phyloP scores from a whole-genome alignment of 2,329 filamentous ascomycete species.

The Rutstroemia sp. region DNA sequence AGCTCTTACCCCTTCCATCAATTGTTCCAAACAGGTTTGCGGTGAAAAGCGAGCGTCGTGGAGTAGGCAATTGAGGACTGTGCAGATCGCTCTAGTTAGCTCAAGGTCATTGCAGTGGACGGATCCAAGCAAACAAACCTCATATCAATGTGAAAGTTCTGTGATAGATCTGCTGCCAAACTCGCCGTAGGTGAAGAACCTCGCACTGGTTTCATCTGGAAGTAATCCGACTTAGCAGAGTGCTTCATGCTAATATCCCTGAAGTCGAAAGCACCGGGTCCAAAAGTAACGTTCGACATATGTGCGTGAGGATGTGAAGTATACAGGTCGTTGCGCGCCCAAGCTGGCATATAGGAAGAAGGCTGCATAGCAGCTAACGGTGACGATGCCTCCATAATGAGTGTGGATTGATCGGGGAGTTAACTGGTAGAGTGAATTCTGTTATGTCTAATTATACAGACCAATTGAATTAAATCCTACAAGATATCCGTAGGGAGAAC shows the following conservation, averaged over 20 bases:
- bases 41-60: conserved; percentile 78
- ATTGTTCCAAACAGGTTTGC: conserved; percentile 51
- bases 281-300: conserved; percentile 45
- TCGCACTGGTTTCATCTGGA: conserved; percentile 67
- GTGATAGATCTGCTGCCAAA: conserved; percentile 86
- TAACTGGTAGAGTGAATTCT: background rate
- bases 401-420: background rate
- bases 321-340: conserved; percentile 48
- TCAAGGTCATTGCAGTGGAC: background rate
- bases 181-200: conserved; percentile 88
- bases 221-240: conserved; percentile 66
- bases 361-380: conserved; percentile 90
- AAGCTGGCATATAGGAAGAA: conserved; percentile 56
- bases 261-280: conserved; percentile 66
- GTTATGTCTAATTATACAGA: background rate
- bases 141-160: conserved; percentile 94
- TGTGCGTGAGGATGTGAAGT: conserved; percentile 40
- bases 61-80: conserved; percentile 77
- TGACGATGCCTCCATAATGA: conserved; percentile 80
- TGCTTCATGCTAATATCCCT: conserved; percentile 66
- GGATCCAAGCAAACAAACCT: conserved; percentile 51
- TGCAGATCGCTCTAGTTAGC: conserved; percentile 11
- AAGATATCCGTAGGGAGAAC: background rate
- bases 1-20: conserved; percentile 40
- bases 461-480: conserved; percentile 4